These are phyloP conservation scores for Pterocarpus santalinus DNA, from an alignment of 306 rosid genomes.

Conservation along the genomic window DNA sequence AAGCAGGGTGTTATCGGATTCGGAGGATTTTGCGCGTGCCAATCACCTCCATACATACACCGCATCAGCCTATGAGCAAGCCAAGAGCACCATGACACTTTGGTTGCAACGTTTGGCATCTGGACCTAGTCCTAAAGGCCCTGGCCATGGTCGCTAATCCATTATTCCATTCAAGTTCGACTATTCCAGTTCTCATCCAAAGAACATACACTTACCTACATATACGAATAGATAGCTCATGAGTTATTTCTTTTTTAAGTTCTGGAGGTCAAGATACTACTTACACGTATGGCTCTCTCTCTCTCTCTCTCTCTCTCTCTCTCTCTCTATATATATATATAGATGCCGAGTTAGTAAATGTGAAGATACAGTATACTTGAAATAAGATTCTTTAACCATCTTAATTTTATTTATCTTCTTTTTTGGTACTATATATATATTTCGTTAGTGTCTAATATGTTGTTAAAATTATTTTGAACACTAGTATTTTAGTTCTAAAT, in stretches of 20 bases:
- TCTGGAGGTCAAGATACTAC: background rate
- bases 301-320: no score
- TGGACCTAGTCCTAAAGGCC: conserved; percentile 43
- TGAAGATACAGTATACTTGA: no score
- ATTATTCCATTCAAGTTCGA: background rate
- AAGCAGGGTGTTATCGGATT: background rate
- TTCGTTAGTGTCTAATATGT: no score
- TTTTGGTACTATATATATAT: no score
- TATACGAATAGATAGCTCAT: background rate
- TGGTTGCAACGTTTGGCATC: conserved; percentile 45
- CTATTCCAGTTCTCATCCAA: background rate
- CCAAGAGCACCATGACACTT: conserved; percentile 24
- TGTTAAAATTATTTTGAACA: no score
- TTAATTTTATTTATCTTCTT: no score
- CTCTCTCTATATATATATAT: no score
- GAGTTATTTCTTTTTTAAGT: background rate
- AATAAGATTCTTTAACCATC: no score
- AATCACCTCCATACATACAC: background rate
- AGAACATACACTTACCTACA: background rate
- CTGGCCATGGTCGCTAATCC: conserved; percentile 36
- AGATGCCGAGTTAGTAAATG: no score
- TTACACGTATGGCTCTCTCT: no score
- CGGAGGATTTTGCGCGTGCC: background rate
- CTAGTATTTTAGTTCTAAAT: no score
- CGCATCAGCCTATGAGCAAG: conserved; percentile 5